A percentile compares a stretch with the other conserved stretches of the same genome.
Evolutionary conservation across 805 yeast species (phyloP).

Genomic region (Ogataea nakhonphanomensis): DNA sequence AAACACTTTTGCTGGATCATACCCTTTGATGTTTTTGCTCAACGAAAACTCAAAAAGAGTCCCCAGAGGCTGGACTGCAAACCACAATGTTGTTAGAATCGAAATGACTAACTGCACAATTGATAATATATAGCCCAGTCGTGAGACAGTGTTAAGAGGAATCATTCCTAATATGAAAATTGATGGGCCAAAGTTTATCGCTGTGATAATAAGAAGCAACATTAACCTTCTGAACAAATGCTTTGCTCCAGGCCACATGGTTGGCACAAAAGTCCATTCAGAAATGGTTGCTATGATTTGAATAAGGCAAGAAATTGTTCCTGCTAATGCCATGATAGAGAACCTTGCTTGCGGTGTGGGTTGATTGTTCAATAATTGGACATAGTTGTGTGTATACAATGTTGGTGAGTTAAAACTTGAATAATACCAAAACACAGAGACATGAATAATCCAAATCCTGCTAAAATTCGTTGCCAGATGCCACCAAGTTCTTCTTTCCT

Average conservation of each 20-base stretch:
- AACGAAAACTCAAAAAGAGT: constrained; percentile 29
- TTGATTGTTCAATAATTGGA: constrained; percentile 38
- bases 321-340: constrained; percentile 45
- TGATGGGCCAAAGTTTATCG: constrained; percentile 39
- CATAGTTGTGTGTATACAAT: constrained; percentile 42
- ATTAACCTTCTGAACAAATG: constrained; percentile 34
- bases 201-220: constrained; percentile 31
- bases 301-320: constrained; percentile 41
- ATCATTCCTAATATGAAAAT: constrained; percentile 37
- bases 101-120: constrained; percentile 42
- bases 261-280: constrained; percentile 46
- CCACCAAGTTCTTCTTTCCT: constrained; percentile 48
- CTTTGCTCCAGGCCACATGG: constrained; percentile 47
- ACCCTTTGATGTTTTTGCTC: constrained; percentile 23
- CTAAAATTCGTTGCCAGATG: constrained; percentile 48
- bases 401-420: constrained; percentile 50
- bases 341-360: constrained; percentile 44
- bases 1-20: constrained; percentile 38
- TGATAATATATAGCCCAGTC: constrained; percentile 37
- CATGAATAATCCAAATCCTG: constrained; percentile 52
- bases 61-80: constrained; percentile 39
- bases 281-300: constrained; percentile 39
- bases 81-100: constrained; percentile 39
- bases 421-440: constrained; percentile 49
- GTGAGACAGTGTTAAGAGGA: constrained; percentile 36